Conservation (phyloP, 257 asterid genomes). For the Asclepias syriaca region DNA sequence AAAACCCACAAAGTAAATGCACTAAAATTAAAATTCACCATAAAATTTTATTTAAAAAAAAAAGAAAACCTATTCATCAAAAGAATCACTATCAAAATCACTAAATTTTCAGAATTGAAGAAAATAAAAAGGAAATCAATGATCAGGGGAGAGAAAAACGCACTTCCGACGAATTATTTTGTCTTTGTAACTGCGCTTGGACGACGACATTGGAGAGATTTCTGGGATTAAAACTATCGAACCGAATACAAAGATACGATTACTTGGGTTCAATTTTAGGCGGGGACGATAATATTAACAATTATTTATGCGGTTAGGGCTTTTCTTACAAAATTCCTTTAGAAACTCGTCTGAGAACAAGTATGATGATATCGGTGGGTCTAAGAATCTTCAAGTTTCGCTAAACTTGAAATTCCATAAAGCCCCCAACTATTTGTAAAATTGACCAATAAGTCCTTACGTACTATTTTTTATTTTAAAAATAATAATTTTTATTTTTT, state of each 20-base stretch:
- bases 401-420: neutral
- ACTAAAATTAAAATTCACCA: neutral
- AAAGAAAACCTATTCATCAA: neutral
- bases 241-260: neutral
- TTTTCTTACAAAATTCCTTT: neutral
- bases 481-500: no score
- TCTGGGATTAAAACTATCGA: neutral
- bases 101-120: neutral
- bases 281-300: neutral
- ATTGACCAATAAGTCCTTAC: neutral
- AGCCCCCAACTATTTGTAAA: neutral
- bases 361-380: neutral
- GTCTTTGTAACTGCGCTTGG: constrained; percentile 31
- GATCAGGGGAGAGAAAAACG: neutral
- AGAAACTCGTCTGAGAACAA: neutral
- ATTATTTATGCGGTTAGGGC: constrained; percentile 2
- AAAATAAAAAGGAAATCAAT: neutral
- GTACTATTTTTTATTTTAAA: no score
- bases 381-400: neutral
- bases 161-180: constrained; percentile 27
- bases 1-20: neutral
- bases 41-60: neutral
- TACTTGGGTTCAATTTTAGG: neutral
- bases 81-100: no score
- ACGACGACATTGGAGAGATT: constrained; percentile 17